Conservation (phyloP, 352 stramenopile species). For the Phytophthora nicotianae region DNA sequence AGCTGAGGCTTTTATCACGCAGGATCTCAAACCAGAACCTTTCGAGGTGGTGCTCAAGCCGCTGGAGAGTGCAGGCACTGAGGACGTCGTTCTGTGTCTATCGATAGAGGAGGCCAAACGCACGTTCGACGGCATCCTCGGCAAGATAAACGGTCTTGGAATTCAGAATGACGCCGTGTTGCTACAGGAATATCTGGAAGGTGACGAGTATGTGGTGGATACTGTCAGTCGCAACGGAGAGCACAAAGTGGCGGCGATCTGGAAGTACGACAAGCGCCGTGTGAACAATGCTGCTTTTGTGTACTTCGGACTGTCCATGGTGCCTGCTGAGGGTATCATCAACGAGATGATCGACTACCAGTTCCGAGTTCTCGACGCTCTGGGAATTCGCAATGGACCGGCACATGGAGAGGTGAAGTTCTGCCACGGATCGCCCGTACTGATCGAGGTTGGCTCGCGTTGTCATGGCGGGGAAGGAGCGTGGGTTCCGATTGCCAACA, state of each 20-base stretch:
- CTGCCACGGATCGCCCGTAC: constrained; percentile 82
- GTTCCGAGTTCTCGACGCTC: constrained; percentile 74
- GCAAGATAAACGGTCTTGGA: constrained; percentile 89
- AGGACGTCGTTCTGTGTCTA: constrained; percentile 84
- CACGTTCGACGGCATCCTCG: constrained; percentile 86
- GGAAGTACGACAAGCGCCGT: constrained; percentile 97
- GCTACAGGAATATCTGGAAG: constrained; percentile 94
- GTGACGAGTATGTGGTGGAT: constrained; percentile 97
- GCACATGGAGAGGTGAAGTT: constrained; percentile 89
- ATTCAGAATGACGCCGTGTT: constrained; percentile 85
- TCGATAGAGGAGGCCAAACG: constrained; percentile 73
- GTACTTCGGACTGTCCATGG: constrained; percentile 90
- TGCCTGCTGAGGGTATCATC: constrained; percentile 68
- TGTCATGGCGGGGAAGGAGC: constrained; percentile 95
- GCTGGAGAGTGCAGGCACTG: constrained; percentile 73
- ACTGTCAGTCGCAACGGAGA: constrained; percentile 92
- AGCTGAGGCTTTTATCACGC: constrained; percentile 71
- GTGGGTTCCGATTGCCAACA: constrained; percentile 92
- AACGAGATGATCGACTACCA: constrained; percentile 88
- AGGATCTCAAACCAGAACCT: constrained; percentile 63
- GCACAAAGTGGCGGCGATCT: constrained; percentile 96
- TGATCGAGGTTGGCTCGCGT: constrained; percentile 96
- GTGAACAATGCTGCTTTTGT: constrained; percentile 96
- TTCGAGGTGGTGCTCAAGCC: constrained; percentile 94
- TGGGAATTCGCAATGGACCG: constrained; percentile 78